Percentiles rank a stretch among this genome's conserved stretches.
Evolutionary conservation across 352 stramenopile genomes (phyloP).

Genomic region (Globisporangium paddicum): DNA sequence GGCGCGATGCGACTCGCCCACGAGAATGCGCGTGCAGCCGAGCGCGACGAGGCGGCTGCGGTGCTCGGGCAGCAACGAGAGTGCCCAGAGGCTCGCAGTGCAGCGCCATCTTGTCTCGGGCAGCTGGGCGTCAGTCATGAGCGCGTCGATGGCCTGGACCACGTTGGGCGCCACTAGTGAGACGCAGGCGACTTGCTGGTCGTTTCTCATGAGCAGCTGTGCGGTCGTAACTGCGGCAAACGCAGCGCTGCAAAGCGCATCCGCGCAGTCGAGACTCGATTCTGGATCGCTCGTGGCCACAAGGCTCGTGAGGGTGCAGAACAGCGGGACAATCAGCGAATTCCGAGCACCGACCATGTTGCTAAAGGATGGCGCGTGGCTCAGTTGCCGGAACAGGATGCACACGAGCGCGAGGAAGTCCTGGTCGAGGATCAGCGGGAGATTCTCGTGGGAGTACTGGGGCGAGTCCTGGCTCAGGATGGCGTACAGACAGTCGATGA

Average conservation of each 20-base stretch:
- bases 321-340: slow-evolving; percentile 31
- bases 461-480: slow-evolving; percentile 18
- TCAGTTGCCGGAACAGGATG: slow-evolving; percentile 57
- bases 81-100: slow-evolving; percentile 45
- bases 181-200: neutral
- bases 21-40: slow-evolving; percentile 41
- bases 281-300: slow-evolving; percentile 24
- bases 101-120: slow-evolving; percentile 62
- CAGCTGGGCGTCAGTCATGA: slow-evolving; percentile 30
- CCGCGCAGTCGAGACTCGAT: slow-evolving; percentile 56
- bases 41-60: slow-evolving; percentile 42
- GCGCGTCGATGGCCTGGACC: slow-evolving; percentile 28
- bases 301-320: slow-evolving; percentile 36
- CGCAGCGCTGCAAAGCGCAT: slow-evolving; percentile 53
- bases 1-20: slow-evolving; percentile 31
- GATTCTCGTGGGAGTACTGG: neutral
- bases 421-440: slow-evolving; percentile 9
- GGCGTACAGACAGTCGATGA: slow-evolving; percentile 34
- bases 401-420: slow-evolving; percentile 46
- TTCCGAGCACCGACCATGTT: slow-evolving; percentile 11
- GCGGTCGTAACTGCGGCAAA: slow-evolving; percentile 21
- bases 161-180: slow-evolving; percentile 30
- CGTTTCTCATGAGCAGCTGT: neutral
- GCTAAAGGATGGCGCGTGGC: slow-evolving; percentile 29
- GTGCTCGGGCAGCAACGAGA: slow-evolving; percentile 40